Evolutionary conservation across 2,329 filamentous ascomycete genomes (phyloP), one percentile per base, ranked within the genome.

Genomic region (Macrophomina pseudophaseolina): DNA sequence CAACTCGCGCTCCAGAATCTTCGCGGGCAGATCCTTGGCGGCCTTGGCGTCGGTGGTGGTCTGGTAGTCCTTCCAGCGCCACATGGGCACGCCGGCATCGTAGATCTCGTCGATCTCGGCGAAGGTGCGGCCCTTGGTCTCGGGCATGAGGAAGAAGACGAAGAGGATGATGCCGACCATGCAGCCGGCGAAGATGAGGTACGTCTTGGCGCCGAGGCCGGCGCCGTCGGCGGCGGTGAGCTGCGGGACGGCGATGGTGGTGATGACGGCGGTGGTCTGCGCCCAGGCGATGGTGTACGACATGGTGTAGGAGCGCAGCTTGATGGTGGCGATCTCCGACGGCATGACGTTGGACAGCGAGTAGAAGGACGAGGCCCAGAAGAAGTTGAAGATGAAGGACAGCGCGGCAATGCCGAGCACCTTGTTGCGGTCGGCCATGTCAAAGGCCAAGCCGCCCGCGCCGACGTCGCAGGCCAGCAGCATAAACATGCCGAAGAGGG

Each of bases 121-220:
- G 2, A 84, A 76, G 3, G 80, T 80, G 30, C 83, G 75, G 4
- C 73, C 72, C 71, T 83, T 83, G 0, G 79, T 80, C 71, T 83
- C 77, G 44, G 81, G 72, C 69, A 77, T 69, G 64, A 80, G 72
- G 72, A 82, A 83, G 70, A 76, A 83, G 11, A 82, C 78, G 67
- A 83, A 83, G 0, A 82, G 74, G 56, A 81, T 78, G 1, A 78
- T 79, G 23, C 79, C 68, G 5, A 81, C 73, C 73, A 81, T 82
- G 67, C 86, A 78, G 32, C 76, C 80, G 5, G 83, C 83, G 67
- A 86, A 80, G 71, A 83, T 81, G 68, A 82, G 80, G 65, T 78
- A 79, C 5, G 49, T 54, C 40, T 65, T 65, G 4, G 62, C 62
- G 51, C 62, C 62, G 0, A 54, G 35, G 16, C 42, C 42, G 3